phyloP scores from a whole-genome alignment of 768 basidiomycete genomes.

The Kockovaella imperatae region DNA sequence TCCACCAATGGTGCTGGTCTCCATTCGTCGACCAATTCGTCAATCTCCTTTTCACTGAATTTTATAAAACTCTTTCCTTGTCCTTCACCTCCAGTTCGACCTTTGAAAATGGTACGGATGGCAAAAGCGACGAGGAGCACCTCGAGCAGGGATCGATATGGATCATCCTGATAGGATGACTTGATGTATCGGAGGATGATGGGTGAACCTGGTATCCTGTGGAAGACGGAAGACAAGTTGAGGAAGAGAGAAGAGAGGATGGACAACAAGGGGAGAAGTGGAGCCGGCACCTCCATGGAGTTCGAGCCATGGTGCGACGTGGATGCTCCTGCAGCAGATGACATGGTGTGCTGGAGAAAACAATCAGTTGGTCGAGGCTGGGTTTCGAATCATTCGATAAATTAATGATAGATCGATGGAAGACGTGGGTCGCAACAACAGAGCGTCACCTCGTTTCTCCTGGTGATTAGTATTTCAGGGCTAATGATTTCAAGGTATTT shows the following conservation, averaged over 20 bases:
- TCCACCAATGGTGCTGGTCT: constrained; percentile 68
- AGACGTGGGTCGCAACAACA: no score
- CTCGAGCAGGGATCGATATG: constrained; percentile 82
- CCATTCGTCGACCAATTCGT: constrained; percentile 96
- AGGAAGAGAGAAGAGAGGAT: constrained; percentile 59
- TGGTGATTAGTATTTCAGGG: no score
- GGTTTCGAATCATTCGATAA: no score
- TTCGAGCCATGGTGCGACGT: no score
- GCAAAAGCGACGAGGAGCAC: constrained; percentile 80
- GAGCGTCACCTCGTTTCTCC: no score
- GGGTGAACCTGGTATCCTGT: constrained; percentile 45
- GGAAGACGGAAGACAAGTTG: constrained; percentile 58
- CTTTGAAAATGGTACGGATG: constrained; percentile 80
- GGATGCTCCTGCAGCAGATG: no score
- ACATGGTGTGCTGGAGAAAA: no score
- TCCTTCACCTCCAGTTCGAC: constrained; percentile 75
- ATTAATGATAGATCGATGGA: no score
- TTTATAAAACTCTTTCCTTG: constrained; percentile 81
- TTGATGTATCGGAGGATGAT: constrained; percentile 71
- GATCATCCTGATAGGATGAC: constrained; percentile 86
- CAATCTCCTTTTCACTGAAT: constrained; percentile 91
- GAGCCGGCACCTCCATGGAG: constrained; percentile 36
- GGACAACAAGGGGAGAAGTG: constrained; percentile 52
- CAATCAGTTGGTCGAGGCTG: no score
- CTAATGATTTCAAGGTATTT: no score